Percentiles rank a stretch among this genome's conserved stretches.
phyloP scores from a whole-genome alignment of 306 rosid genomes.

The Gastrolobium bilobum region DNA sequence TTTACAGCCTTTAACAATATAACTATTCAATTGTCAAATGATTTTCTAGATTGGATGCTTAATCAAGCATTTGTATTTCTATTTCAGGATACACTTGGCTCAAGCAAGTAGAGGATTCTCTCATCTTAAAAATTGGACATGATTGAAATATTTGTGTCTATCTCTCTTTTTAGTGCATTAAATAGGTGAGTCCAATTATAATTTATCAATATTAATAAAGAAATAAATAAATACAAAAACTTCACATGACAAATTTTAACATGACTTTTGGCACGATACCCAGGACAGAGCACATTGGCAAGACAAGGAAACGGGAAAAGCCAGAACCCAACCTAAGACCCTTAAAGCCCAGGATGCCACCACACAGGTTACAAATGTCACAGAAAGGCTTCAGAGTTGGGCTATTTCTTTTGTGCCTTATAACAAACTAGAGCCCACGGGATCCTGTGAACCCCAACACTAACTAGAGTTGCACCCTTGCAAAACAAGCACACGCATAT shows the following conservation, averaged over 20 bases:
- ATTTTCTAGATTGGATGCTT: not conserved
- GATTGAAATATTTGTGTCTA: too few relatives aligned
- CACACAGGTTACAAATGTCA: conserved; percentile 26
- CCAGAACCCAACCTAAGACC: conserved; percentile 17
- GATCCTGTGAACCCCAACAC: conserved; percentile 32
- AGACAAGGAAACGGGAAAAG: conserved; percentile 12
- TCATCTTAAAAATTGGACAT: too few relatives aligned
- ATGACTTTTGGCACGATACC: conserved; percentile 5
- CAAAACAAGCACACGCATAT: conserved; percentile 50
- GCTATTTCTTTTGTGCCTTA: conserved; percentile 8
- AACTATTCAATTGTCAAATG: conserved; percentile 9
- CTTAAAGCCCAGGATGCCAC: conserved; percentile 19
- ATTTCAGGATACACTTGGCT: not conserved
- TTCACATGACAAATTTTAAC: not conserved
- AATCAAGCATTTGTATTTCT: not conserved
- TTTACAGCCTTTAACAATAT: not conserved
- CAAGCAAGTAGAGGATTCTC: not conserved
- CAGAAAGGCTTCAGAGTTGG: conserved; percentile 25
- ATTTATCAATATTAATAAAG: too few relatives aligned
- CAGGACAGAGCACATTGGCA: not conserved
- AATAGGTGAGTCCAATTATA: too few relatives aligned
- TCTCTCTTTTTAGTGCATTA: too few relatives aligned
- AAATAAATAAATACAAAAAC: too few relatives aligned
- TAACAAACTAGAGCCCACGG: conserved; percentile 34
- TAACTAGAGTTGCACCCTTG: conserved; percentile 45